Base-by-base conservation (phyloP, 108 stramenopile genomes). In the Craspedostauros australis region DNA sequence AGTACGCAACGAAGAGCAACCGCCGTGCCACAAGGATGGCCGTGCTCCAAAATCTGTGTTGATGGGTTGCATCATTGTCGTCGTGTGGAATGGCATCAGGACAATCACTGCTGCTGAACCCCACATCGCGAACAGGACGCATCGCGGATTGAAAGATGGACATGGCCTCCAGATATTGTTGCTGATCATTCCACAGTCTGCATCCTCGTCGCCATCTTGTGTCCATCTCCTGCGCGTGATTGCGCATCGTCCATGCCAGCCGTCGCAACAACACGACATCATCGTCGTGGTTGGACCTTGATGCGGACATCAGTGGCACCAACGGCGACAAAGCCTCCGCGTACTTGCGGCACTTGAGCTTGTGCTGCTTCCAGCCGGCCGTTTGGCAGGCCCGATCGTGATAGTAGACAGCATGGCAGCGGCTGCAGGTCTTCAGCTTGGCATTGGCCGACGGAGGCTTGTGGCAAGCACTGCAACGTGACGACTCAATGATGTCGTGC, bases 1-100 rank as follows among this genome's bases (percentile, higher is more conserved):
- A 85, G 57, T 73, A 85, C 29, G 64, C 65, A 54, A 60, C 76
- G 48, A 78, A 85, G 32, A 78, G 41, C 19, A 79, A 41, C 38
- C 68, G 32, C 40, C 56, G 33, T 54, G 72, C 61, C 55, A 73
- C 27, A 33, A n/a, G 2, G 56, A 36, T 20, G 45, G 28, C 18
- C 36, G 11, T 14, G 36, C n/a, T 47, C 1, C 32, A 8, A 31
- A 27, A 11, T 24, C 37, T 27, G 2, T 15, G 18, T 46, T 39
- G 2, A 24, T 14, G n/a, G 8, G 18, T 24, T 18, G 16, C 1
- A 29, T 25, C 26, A 11, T 29, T 18, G 46, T 46, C 22, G 12
- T 19, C 29, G 8, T 11, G 14, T 32, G 28, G 19, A 4, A 25
- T 30, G 15, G 43, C 43, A 9, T 60, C 37, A n/a, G n/a, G n/a